A percentile compares a stretch with the other conserved stretches of the same genome.
Evolutionary conservation across 495 filamentous ascomycete genomes (phyloP).

Genomic region (Choiromyces venosus): DNA sequence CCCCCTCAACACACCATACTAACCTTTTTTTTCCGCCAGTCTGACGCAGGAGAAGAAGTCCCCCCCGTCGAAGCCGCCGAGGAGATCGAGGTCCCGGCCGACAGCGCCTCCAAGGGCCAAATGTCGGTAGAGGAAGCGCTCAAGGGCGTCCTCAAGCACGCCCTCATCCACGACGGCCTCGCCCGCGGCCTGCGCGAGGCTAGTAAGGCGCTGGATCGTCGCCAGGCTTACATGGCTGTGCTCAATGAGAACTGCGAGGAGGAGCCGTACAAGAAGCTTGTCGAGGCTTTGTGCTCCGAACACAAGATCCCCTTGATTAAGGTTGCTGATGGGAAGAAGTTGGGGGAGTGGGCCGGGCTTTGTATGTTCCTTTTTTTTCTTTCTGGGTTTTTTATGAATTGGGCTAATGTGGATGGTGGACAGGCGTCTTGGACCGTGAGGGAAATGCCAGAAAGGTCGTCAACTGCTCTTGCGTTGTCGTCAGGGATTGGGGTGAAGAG

Average conservation of each 20-base stretch:
- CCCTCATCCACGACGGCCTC: constrained; percentile 98
- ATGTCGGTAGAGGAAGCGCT: constrained; percentile 97
- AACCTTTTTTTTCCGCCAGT: constrained; percentile 41
- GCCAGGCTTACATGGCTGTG: constrained; percentile 99
- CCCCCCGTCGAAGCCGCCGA: constrained; percentile 62
- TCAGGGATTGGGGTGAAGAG: constrained; percentile 99
- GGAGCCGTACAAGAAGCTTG: constrained; percentile 99
- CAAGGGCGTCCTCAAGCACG: constrained; percentile 94
- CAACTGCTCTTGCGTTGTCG: constrained; percentile 99
- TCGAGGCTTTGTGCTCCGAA: constrained; percentile 94
- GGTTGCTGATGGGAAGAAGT: constrained; percentile 98
- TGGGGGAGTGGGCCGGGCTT: constrained; percentile 99
- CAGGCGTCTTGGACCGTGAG: constrained; percentile 96
- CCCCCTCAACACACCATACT: constrained; percentile 3
- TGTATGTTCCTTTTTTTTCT: constrained; percentile 60
- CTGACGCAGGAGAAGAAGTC: constrained; percentile 44
- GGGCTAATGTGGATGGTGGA: constrained; percentile 16
- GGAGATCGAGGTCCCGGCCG: constrained; percentile 86
- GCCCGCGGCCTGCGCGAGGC: constrained; percentile 97
- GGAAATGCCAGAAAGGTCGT: constrained; percentile 99
- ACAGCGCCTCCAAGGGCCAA: constrained; percentile 72
- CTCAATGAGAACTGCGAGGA: constrained; percentile 98
- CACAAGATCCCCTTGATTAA: constrained; percentile 99
- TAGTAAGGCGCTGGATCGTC: constrained; percentile 91
- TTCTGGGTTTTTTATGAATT: neutral